Evolutionary conservation across 2,329 filamentous ascomycete genomes (phyloP), one percentile per base, ranked within the genome.

Genomic region (Botrytis porri): DNA sequence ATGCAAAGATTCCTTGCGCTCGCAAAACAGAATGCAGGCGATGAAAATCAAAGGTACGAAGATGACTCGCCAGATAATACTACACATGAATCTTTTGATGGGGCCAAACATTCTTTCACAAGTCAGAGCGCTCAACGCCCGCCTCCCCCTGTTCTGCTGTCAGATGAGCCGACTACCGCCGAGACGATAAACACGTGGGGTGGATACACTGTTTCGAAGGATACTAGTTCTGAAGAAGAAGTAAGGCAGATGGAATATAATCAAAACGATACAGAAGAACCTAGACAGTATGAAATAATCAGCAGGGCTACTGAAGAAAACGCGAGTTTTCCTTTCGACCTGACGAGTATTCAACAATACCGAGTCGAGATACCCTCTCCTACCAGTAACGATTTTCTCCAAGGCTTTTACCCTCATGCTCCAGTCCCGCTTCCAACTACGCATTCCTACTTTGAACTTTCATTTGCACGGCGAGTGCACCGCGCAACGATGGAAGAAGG

Each of bases 391-490:
- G 63, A 76, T 35, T 79, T 77, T 67, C 73, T 76, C 3, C 77
- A 81, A 41, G 73, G 73, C 59, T 78, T 78, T 71, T 75, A 76
- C 69, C 73, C 72, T 75, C 76, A 82, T 57, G 79, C 80, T 10
- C 75, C 81, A 0, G 79, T 87, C 25, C 81, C 84, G 1, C 75
- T 83, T 1, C 86, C 88, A 0, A 83, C 80, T 35, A 89, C 88
- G 0, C 90, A 90, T 79, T 85, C 88, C 16, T 86, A 87, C 73
- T 84, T 88, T 39, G 92, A 95, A 80, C 83, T 84, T 1, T 90
- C 87, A 1, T 95, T 97, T 77, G 89, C 89, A 18, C 88, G 92
- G 12, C 87, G 91, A 7, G 83, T 97, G 7, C 91, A 93, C 66
- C 88, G 93, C 60, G 85, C 85, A 70, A 85, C 89, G 3, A 77